Base-by-base conservation (phyloP, 2,329 filamentous ascomycete genomes). In the Cercospora citrullina region DNA sequence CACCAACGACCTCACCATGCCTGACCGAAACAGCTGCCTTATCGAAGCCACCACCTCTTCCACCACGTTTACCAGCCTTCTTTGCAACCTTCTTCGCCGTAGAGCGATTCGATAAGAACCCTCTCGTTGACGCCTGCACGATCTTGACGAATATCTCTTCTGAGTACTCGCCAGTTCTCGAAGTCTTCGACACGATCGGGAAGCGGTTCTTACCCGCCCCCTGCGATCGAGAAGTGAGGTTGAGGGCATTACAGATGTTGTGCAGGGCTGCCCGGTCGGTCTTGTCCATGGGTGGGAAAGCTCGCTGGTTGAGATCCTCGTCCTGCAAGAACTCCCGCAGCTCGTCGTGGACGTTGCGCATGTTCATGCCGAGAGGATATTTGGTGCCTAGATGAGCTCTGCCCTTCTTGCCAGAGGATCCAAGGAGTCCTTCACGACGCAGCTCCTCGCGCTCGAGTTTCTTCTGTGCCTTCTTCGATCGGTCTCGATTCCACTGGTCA, bases 1-100 rank as follows among this genome's bases (percentile, higher is more conserved):
- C 92, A 59, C 94, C 95, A 2, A 98, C 93, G 30, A 96, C 83
- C 72, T 98, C 94, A 18, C 95, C 95, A 75, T 98, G 91, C 69
- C 86, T 87, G 72, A 95, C 92, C 12, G 86, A 85, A 9, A 83
- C 85, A 3, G 79, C 79, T 21, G 69, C 70, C 28, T 68, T 73
- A 45, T 79, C 77, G 23, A 77, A 79, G 31, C 79, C 80, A 28
- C 80, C 81, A 16, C 74, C 73, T 30, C 78, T 78, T 28, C 80
- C 81, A 33, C 69, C 69, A 60, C 69, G 74, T 75, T 70, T 76
- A 79, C 30, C 72, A 73, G 66, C 79, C 76, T 57, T 79, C 79
- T 69, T 88, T 85, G 33, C 67, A 45, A 66, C 59, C 53, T 73
- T 72, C 57, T 66, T 71, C 10, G 68, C 67, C 55, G 71, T 72